phyloP scores from a whole-genome alignment of 2,329 filamentous ascomycete species.

The Apiospora kogelbergensis region DNA sequence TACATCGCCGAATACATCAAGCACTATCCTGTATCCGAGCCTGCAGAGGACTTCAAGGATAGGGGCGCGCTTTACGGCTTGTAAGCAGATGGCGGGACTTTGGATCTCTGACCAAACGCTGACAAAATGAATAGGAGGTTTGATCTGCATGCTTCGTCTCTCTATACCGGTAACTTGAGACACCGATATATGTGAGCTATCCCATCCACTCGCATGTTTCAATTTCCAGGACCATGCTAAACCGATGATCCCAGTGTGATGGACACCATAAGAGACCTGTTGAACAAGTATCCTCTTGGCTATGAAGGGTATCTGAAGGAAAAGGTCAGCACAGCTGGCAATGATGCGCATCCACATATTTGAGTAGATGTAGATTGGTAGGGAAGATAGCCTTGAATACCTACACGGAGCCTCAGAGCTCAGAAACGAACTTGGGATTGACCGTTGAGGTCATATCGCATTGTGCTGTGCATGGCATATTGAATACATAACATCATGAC shows the following conservation, averaged over 20 bases:
- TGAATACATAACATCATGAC: too few relatives aligned
- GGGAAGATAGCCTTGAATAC: too few relatives aligned
- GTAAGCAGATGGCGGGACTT: background rate
- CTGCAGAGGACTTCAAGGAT: background rate
- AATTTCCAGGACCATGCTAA: background rate
- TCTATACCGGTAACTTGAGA: background rate
- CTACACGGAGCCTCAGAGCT: too few relatives aligned
- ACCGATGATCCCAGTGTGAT: background rate
- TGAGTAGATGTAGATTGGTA: too few relatives aligned
- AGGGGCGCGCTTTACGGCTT: background rate
- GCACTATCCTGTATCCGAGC: background rate
- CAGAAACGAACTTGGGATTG: too few relatives aligned
- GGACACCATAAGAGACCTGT: background rate
- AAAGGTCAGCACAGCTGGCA: too few relatives aligned
- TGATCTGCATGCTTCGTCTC: background rate
- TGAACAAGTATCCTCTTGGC: background rate
- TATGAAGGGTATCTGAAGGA: background rate
- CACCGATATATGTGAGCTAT: background rate
- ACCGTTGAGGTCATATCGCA: too few relatives aligned
- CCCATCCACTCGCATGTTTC: fast-evolving
- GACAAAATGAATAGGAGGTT: too few relatives aligned
- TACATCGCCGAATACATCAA: background rate
- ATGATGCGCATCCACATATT: too few relatives aligned
- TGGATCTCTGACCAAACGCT: too few relatives aligned
- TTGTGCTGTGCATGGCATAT: too few relatives aligned